phyloP scores from a whole-genome alignment of 176 grass and related monocot species.

The Pontederia paniculata region DNA sequence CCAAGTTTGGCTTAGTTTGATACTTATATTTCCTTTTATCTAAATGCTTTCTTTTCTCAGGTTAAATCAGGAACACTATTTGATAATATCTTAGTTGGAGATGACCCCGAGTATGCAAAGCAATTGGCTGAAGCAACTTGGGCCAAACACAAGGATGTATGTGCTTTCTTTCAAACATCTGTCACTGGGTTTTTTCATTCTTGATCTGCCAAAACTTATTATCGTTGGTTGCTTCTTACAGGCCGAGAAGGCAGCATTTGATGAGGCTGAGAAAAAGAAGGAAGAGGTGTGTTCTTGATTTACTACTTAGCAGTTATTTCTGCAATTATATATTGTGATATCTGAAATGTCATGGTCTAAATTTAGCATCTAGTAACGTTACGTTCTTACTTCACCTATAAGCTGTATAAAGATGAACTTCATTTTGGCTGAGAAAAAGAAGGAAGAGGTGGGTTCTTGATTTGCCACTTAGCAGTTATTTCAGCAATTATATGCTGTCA shows the following conservation, averaged over 20 bases:
- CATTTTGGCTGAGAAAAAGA: conserved; percentile 88
- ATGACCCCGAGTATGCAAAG: conserved; percentile 64
- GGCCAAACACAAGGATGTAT: conserved; percentile 70
- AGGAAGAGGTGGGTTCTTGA: conserved; percentile 61
- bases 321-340: too few species aligned
- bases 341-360: too few species aligned
- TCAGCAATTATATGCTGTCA: too few species aligned
- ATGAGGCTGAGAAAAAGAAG: conserved; percentile 84
- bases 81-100: conserved; percentile 70
- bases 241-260: conserved; percentile 92
- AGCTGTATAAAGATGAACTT: too few species aligned
- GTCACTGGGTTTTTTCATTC: neutral
- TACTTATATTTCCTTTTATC: neutral
- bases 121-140: conserved; percentile 78
- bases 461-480: conserved; percentile 1
- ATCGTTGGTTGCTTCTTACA: conserved; percentile 7
- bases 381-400: too few species aligned
- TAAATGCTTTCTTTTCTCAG: conserved; percentile 23
- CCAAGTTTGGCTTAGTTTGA: neutral
- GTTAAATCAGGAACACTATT: conserved; percentile 93
- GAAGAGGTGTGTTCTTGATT: conserved; percentile 58
- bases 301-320: neutral
- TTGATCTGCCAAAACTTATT: conserved; percentile 1
- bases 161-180: neutral
- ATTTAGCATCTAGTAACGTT: too few species aligned